Evolutionary conservation across 257 asterid genomes (phyloP).

Genomic region (Haberlea rhodopensis): DNA sequence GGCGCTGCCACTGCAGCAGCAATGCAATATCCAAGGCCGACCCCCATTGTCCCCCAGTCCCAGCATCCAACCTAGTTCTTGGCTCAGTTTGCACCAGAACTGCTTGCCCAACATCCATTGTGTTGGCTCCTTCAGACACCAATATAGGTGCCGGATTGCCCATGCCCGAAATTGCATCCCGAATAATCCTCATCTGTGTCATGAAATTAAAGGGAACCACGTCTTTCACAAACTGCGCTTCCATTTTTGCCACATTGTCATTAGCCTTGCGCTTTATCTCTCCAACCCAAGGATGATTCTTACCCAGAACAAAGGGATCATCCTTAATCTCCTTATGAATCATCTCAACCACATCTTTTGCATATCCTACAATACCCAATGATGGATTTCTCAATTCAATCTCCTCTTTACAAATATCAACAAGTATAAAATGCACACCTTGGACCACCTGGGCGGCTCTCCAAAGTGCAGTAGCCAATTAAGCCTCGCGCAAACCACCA

Average conservation of each 20-base stretch:
- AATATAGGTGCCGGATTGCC: slow-evolving; percentile 76
- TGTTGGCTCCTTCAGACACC: slow-evolving; percentile 92
- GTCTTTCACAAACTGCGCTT: slow-evolving; percentile 64
- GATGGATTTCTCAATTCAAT: slow-evolving; percentile 68
- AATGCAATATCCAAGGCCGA: slow-evolving; percentile 95
- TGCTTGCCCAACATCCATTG: slow-evolving; percentile 85
- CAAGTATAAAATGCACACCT: slow-evolving; percentile 78
- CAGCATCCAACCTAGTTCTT: slow-evolving; percentile 91
- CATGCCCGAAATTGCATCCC: slow-evolving; percentile 66
- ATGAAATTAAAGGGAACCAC: slow-evolving; percentile 83
- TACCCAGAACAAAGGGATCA: slow-evolving; percentile 77
- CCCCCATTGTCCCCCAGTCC: slow-evolving; percentile 99
- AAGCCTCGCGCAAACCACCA: slow-evolving; percentile 84
- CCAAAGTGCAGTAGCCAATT: slow-evolving; percentile 93
- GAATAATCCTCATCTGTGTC: slow-evolving; percentile 89
- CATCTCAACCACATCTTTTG: slow-evolving; percentile 63
- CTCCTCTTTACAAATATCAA: slow-evolving; percentile 66
- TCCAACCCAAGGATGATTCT: slow-evolving; percentile 82
- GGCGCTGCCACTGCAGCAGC: slow-evolving; percentile 95
- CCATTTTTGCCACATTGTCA: slow-evolving; percentile 86
- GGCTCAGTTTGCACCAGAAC: slow-evolving; percentile 89
- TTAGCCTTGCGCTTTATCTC: slow-evolving; percentile 54
- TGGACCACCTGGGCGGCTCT: slow-evolving; percentile 86
- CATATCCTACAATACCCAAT: slow-evolving; percentile 82
- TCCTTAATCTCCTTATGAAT: slow-evolving; percentile 72